Evolutionary conservation across 179 eudicot species (phyloP).

Genomic region (Amaranthus tricolor): DNA sequence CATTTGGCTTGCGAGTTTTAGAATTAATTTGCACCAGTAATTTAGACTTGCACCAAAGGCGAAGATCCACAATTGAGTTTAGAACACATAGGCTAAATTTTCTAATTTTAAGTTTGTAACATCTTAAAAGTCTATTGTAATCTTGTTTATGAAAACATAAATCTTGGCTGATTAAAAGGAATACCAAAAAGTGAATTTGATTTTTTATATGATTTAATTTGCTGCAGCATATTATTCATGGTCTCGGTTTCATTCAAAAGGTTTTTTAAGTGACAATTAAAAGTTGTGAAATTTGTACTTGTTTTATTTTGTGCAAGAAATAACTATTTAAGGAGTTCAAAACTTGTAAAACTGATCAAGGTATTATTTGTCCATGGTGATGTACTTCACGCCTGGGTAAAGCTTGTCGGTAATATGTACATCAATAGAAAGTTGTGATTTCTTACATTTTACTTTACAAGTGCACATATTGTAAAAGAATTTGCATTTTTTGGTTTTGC

Average conservation of each 20-base stretch:
- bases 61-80: not conserved
- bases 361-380: too few relatives aligned
- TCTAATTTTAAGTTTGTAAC: not conserved
- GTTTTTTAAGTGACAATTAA: conserved; percentile 6
- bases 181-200: not conserved
- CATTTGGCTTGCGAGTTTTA: not conserved
- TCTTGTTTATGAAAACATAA: not conserved
- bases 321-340: too few relatives aligned
- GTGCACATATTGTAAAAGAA: too few relatives aligned
- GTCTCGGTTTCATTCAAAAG: not conserved
- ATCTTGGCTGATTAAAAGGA: not conserved
- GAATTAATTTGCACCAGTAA: not conserved
- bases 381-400: too few relatives aligned
- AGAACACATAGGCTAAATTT: not conserved
- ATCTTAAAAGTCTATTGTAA: not conserved
- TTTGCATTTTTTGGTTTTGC: too few relatives aligned
- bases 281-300: too few relatives aligned
- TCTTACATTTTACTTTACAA: too few relatives aligned
- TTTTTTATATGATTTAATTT: not conserved
- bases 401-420: too few relatives aligned
- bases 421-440: too few relatives aligned
- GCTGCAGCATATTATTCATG: not conserved
- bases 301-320: too few relatives aligned
- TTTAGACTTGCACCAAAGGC: not conserved
- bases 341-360: too few relatives aligned